A percentile compares a stretch with the other conserved stretches of the same genome.
These are phyloP conservation scores for Periconia sp. DNA, from an alignment of 2,329 filamentous ascomycete species.

Conservation along the genomic window DNA sequence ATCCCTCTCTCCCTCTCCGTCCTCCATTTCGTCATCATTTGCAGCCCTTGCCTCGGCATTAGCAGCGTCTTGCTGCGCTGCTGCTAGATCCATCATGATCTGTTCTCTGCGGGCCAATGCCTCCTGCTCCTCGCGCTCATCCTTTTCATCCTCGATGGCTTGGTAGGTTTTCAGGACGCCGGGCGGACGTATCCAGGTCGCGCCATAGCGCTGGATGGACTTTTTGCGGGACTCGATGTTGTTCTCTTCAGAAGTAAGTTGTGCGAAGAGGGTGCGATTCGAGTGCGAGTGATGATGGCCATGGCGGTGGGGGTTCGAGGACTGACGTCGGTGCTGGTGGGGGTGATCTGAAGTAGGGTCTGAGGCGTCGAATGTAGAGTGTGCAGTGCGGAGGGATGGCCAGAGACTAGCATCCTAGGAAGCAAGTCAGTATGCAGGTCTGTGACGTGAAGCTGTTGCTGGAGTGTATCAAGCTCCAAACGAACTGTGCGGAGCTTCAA, in stretches of 20 bases:
- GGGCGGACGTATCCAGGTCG: slow-evolving; percentile 87
- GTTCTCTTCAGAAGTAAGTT: slow-evolving; percentile 77
- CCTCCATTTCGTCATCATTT: slow-evolving; percentile 49
- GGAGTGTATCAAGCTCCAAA: background rate
- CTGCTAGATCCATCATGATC: slow-evolving; percentile 74
- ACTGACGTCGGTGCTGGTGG: slow-evolving; percentile 1
- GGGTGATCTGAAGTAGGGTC: slow-evolving; percentile 3
- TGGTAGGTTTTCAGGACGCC: slow-evolving; percentile 89
- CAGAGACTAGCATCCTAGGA: slow-evolving; percentile 12
- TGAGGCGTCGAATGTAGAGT: slow-evolving; percentile 2
- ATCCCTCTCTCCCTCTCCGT: slow-evolving; percentile 46
- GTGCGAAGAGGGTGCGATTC: slow-evolving; percentile 68
- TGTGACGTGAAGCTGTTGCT: background rate
- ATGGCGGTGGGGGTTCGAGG: slow-evolving; percentile 18
- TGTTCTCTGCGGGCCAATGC: slow-evolving; percentile 74
- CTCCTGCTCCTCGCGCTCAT: slow-evolving; percentile 85
- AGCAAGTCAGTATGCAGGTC: background rate
- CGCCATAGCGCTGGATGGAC: slow-evolving; percentile 86
- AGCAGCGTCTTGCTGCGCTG: slow-evolving; percentile 56
- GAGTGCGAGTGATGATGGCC: slow-evolving; percentile 42
- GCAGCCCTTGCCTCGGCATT: slow-evolving; percentile 49
- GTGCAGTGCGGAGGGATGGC: slow-evolving; percentile 11
- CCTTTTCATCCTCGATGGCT: slow-evolving; percentile 85
- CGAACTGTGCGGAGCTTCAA: background rate
- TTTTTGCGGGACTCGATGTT: slow-evolving; percentile 76